Base-by-base conservation (phyloP, 2,329 filamentous ascomycete genomes). In the Zymoseptoria brevis region DNA sequence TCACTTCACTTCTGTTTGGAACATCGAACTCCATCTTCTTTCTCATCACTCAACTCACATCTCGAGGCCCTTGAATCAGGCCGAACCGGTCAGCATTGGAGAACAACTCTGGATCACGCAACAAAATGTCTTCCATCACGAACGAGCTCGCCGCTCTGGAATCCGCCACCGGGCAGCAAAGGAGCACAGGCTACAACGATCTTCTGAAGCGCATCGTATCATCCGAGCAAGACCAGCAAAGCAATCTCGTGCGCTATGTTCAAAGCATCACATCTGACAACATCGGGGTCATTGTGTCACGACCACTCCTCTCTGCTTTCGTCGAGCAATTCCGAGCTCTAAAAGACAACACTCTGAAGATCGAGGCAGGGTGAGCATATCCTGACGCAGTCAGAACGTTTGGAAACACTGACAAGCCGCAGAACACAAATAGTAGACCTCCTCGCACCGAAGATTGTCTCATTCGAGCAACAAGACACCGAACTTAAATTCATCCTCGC, bases 391-490 rank as follows among this genome's bases (percentile, higher is more conserved):
- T 41, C 11, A n/a, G 19, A 13, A 19, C 9, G 29, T n/a, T 22
- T 22, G 50, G 19, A 35, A 51, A 54, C 56, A 41, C 52, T 52
- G 89, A 54, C 50, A 53, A 19, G 8, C 9, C 6, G 9, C 53
- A 66, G 67, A 81, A 83, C 68, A 9, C 84, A 88, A 71, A 83
- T 89, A n/a, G 81, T 96, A 50, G 76, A 80, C 55, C 78, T 85
- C 50, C 81, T 96, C 55, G 73, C 81, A 72, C 75, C 87, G 73
- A 83, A 84, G 62, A 81, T 87, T 75, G 75, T 88, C 72, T 88
- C 87, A 1, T 94, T 90, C 69, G 86, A 94, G 74, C 92, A 97
- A 73, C 90, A 96, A 74, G 85, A 88, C 68, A 89, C 88, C 5
- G 79, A 84, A 51, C 80, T 96, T 57, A 88, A 91, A 64, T 86